These are phyloP conservation scores for Saturnispora quitensis DNA, from an alignment of 805 yeast genomes.

Conservation along the genomic window DNA sequence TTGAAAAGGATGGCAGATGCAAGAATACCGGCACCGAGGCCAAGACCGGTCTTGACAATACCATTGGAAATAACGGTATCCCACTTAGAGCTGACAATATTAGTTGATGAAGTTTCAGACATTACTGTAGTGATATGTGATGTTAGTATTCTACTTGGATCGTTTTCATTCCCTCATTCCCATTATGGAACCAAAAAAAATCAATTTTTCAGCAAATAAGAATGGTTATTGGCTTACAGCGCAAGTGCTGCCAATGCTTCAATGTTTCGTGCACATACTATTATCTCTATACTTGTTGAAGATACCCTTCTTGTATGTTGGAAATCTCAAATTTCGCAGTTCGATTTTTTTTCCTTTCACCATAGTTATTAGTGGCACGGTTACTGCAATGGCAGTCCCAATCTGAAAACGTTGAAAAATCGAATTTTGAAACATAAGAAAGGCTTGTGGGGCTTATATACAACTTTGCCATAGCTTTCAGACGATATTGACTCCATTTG, in stretches of 20 bases:
- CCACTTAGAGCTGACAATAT: constrained; percentile 46
- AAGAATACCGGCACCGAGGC: constrained; percentile 93
- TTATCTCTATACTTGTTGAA: neutral
- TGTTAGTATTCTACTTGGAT: constrained; percentile 1
- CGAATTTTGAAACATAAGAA: neutral
- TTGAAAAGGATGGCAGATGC: constrained; percentile 83
- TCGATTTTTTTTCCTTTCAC: neutral
- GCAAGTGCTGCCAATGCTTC: neutral
- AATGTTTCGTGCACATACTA: neutral
- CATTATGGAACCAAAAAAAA: neutral
- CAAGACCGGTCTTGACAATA: constrained; percentile 89
- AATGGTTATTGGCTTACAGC: neutral
- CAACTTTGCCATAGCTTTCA: neutral
- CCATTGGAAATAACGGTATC: constrained; percentile 93
- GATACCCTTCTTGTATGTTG: neutral
- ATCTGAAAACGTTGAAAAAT: neutral
- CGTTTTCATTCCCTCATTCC: too few relatives aligned
- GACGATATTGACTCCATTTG: neutral
- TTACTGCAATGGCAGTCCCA: neutral
- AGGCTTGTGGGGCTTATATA: too few relatives aligned
- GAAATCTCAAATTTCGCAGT: neutral
- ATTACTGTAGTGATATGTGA: constrained; percentile 5
- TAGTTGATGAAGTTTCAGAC: constrained; percentile 20
- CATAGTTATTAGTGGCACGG: neutral
- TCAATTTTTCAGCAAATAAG: neutral